Percentiles rank a stretch among this genome's conserved stretches.
Conservation (phyloP, 768 basidiomycete genomes). For the Auriscalpium orientale region DNA sequence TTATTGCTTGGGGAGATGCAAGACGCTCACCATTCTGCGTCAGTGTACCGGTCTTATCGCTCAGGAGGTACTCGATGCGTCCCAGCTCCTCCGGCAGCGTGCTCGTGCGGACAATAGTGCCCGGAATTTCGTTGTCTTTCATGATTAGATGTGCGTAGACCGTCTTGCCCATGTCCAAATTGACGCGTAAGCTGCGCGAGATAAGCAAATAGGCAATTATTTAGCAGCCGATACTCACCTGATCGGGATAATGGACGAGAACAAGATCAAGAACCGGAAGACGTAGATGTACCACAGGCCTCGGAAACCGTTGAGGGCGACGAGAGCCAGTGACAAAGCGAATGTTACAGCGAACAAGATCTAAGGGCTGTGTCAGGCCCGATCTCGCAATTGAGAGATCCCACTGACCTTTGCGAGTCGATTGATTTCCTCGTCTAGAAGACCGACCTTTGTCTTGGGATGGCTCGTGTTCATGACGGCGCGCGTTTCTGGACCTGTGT, state of each 20-base stretch:
- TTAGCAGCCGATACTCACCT: constrained; percentile 47
- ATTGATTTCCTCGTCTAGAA: constrained; percentile 92
- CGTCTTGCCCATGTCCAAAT: constrained; percentile 99
- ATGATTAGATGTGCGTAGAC: constrained; percentile 95
- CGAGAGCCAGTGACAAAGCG: constrained; percentile 81
- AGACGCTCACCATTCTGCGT: constrained; percentile 81
- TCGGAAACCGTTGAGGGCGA: constrained; percentile 93
- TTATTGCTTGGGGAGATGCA: background rate
- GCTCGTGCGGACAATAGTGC: constrained; percentile 94
- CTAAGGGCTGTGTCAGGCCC: constrained; percentile 30
- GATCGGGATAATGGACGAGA: constrained; percentile 98
- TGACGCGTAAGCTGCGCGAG: constrained; percentile 79
- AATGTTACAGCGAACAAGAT: constrained; percentile 95
- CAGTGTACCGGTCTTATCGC: constrained; percentile 96
- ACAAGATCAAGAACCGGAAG: constrained; percentile 93
- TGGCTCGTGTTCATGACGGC: constrained; percentile 99
- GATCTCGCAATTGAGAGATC: background rate
- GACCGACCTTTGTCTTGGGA: constrained; percentile 88
- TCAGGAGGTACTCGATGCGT: constrained; percentile 89
- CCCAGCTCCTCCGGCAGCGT: constrained; percentile 96
- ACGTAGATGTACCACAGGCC: constrained; percentile 96
- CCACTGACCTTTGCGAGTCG: constrained; percentile 78
- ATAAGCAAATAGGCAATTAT: background rate
- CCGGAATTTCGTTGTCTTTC: constrained; percentile 87
- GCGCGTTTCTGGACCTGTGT: constrained; percentile 90